phyloP scores from a whole-genome alignment of 441 rosid species.

The Francoa sonchifolia region DNA sequence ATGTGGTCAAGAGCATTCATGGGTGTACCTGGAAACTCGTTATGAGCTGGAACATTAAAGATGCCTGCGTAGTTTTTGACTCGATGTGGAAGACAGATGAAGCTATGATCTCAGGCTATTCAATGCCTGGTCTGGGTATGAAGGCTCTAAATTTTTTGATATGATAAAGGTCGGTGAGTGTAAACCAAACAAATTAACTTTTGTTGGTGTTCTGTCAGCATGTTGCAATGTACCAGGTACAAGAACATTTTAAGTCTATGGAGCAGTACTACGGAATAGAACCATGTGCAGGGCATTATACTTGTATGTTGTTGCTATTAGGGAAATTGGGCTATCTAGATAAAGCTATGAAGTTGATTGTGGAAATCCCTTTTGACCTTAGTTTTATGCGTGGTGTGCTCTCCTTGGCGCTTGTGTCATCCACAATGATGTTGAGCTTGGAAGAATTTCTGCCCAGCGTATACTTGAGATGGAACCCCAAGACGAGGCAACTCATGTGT shows the following conservation, averaged over 20 bases:
- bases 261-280: conserved; percentile 47
- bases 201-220: conserved; percentile 33
- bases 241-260: conserved; percentile 63
- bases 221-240: conserved; percentile 63
- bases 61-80: conserved; percentile 47
- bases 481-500: conserved; percentile 68
- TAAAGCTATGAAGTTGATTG: conserved; percentile 49
- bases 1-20: conserved; percentile 47
- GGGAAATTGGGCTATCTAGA: conserved; percentile 70
- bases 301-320: conserved; percentile 71
- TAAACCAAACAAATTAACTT: conserved; percentile 13
- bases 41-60: conserved; percentile 52
- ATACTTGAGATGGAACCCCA: conserved; percentile 61
- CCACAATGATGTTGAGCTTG: conserved; percentile 58
- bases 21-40: conserved; percentile 48
- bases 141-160: conserved; percentile 13
- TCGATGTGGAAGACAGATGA: conserved; percentile 28
- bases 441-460: conserved; percentile 39
- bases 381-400: conserved; percentile 72
- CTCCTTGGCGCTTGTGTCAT: conserved; percentile 70
- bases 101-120: conserved; percentile 71
- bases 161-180: conserved; percentile 10
- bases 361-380: conserved; percentile 52
- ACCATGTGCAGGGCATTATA: conserved; percentile 70
- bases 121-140: conserved; percentile 48